These are phyloP conservation scores for Lagerstroemia speciosa DNA, from an alignment of 345 rosid genomes.

Conservation along the genomic window DNA sequence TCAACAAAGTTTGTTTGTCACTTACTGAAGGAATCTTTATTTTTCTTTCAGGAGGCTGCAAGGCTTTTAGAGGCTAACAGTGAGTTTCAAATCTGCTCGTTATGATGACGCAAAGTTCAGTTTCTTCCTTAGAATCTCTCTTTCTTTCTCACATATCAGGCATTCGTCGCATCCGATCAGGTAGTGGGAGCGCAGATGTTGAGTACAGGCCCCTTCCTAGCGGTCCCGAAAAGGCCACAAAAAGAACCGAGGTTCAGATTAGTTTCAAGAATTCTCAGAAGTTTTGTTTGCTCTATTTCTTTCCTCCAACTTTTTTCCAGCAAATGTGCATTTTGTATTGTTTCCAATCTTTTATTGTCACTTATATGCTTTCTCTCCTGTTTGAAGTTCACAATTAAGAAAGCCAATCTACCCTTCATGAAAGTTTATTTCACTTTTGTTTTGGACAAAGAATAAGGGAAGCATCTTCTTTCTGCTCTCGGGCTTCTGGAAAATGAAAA, in stretches of 20 bases:
- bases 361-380: background rate
- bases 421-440: background rate
- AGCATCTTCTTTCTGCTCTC: background rate
- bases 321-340: background rate
- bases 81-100: slow-evolving; percentile 10
- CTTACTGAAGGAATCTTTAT: background rate
- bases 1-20: background rate
- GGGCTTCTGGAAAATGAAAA: background rate
- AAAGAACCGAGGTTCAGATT: slow-evolving; percentile 15
- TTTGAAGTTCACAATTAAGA: background rate
- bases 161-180: slow-evolving; percentile 15
- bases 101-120: background rate
- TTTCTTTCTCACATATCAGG: background rate
- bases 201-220: slow-evolving; percentile 26
- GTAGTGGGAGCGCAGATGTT: slow-evolving; percentile 13
- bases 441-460: background rate
- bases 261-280: background rate
- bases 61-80: slow-evolving; percentile 23
- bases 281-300: background rate
- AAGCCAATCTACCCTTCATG: slow-evolving; percentile 1
- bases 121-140: background rate
- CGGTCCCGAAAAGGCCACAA: slow-evolving; percentile 14
- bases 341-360: background rate
- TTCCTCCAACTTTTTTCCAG: background rate
- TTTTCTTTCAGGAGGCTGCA: slow-evolving; percentile 25